Evolutionary conservation across 116 monocot genomes (phyloP).

Genomic region (Dioscorea cayenensis): DNA sequence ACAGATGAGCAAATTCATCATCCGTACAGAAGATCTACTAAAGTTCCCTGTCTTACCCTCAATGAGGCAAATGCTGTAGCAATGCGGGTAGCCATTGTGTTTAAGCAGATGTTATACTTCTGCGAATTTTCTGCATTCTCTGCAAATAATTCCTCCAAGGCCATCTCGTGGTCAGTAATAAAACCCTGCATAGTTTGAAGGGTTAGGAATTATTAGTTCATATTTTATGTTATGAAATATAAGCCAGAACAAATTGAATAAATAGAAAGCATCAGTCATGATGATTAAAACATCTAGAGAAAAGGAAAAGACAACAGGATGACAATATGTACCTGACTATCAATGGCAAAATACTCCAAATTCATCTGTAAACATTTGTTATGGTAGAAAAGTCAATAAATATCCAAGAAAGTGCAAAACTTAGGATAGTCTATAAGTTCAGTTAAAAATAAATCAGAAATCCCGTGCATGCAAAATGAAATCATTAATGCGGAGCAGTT

Average conservation of each 20-base stretch:
- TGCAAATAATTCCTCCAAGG: constrained; percentile 81
- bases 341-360: constrained; percentile 96
- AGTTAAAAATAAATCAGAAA: neutral
- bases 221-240: too few species aligned
- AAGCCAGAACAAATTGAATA: too few species aligned
- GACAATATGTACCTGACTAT: constrained; percentile 70
- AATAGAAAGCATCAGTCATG: too few species aligned
- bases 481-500: neutral
- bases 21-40: neutral
- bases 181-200: constrained; percentile 49
- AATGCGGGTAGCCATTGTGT: constrained; percentile 79
- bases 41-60: constrained; percentile 41
- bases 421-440: too few species aligned
- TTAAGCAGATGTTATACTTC: constrained; percentile 71
- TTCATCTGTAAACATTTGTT: constrained; percentile 71
- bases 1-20: neutral
- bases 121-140: constrained; percentile 65
- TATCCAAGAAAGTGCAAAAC: neutral
- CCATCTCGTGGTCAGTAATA: constrained; percentile 86
- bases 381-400: constrained; percentile 5
- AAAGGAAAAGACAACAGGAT: neutral
- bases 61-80: constrained; percentile 90
- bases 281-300: too few species aligned
- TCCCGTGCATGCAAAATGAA: neutral
- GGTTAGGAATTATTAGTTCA: neutral